Evolutionary conservation across 306 rosid genomes (phyloP), one percentile per base, ranked within the genome.

Genomic region (Clitoria ternatea): DNA sequence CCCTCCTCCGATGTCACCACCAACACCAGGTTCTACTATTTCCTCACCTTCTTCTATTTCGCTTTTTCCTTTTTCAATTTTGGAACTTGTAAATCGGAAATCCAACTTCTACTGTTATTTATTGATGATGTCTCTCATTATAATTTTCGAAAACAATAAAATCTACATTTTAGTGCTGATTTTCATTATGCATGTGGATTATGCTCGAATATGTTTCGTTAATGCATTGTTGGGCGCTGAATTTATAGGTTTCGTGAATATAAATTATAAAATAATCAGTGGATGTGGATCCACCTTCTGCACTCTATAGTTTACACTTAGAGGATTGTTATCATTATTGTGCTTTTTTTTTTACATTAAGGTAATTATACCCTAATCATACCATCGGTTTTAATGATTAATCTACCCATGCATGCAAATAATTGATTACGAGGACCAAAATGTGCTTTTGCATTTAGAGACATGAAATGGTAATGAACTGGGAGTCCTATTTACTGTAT

Each of bases 11-110:
- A n/a, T n/a, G n/a, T n/a, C n/a, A n/a, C n/a, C n/a, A n/a, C n/a
- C n/a, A 87, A 37, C 78, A 11, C 53, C 10, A 73, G 78, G 78
- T 73, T 17, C 48, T 27, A 17, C 23, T 17, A 14, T 14, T 36
- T 61, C 43, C 1, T 60, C 32, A 6, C 24, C 35, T 49, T 19
- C 1, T 23, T 55, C 13, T 44, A 4, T 32, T 15, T 24, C 43
- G 55, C 20, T 14, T 15, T 23, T 40, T 66, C 22, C 3, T 18
- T 42, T 53, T 12, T 49, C 22, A 2, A 27, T 12, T 50, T 37
- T 11, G 17, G 14, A 35, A 24, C 13, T 68, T 36, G 7, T 7
- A 8, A 61, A 18, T 35, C 20, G 11, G 48, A n/a, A 52, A 50
- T 15, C 1, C 5, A 6, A 19, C 0, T 66, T 17, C 30, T 7